These are phyloP conservation scores for Neotropicomus parvogracilis DNA, from an alignment of 1,284 basidiomycete species.

Conservation along the genomic window DNA sequence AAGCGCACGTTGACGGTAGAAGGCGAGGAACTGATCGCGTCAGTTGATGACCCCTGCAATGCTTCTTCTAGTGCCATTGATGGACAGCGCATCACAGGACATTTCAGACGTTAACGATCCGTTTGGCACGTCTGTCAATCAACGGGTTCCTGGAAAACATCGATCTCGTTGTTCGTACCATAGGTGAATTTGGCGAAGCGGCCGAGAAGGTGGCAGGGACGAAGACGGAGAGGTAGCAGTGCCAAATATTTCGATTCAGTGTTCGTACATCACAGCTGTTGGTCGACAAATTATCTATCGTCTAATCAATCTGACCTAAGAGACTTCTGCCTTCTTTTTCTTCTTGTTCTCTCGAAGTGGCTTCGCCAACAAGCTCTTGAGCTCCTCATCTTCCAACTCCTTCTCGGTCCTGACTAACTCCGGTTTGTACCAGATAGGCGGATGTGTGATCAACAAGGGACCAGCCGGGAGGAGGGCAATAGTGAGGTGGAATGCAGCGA, in stretches of 20 bases:
- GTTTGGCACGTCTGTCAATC: slow-evolving; percentile 75
- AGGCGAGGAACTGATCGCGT: slow-evolving; percentile 70
- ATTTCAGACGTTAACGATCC: slow-evolving; percentile 73
- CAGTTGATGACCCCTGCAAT: slow-evolving; percentile 26
- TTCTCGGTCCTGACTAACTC: slow-evolving; percentile 88
- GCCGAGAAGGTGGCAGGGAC: slow-evolving; percentile 34
- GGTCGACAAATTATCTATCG: slow-evolving; percentile 23
- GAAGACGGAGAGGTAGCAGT: slow-evolving; percentile 2
- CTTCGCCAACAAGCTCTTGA: slow-evolving; percentile 76
- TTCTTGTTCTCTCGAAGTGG: slow-evolving; percentile 89
- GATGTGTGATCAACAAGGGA: slow-evolving; percentile 80
- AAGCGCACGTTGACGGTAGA: slow-evolving; percentile 66
- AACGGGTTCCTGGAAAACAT: slow-evolving; percentile 87
- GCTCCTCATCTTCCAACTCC: slow-evolving; percentile 82
- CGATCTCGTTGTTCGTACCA: slow-evolving; percentile 79
- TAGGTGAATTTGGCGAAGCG: slow-evolving; percentile 71
- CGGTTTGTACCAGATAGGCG: slow-evolving; percentile 89
- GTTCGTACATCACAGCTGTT: slow-evolving; percentile 16
- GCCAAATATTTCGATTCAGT: slow-evolving; percentile 11
- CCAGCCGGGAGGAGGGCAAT: slow-evolving; percentile 85
- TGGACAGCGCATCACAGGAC: slow-evolving; percentile 41
- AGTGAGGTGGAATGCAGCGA: slow-evolving; percentile 95
- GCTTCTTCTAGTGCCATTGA: neutral
- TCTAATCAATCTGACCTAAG: slow-evolving; percentile 32
- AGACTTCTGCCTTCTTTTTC: slow-evolving; percentile 65